phyloP scores from a whole-genome alignment of 2,329 filamentous ascomycete genomes.

The Tetracladium maxilliforme region DNA sequence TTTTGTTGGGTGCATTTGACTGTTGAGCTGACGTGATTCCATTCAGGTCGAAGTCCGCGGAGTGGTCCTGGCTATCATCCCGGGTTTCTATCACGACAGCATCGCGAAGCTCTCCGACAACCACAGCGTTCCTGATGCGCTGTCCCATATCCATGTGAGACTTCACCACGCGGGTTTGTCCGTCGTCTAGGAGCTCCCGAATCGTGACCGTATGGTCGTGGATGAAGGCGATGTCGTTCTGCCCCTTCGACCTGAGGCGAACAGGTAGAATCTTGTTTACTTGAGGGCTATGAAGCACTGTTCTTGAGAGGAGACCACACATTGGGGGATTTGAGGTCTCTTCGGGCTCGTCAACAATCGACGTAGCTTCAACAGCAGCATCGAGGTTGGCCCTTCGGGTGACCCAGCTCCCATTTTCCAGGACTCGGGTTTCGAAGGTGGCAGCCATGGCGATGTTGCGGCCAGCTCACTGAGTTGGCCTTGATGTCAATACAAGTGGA shows the following conservation, averaged over 20 bases:
- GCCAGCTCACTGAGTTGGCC: no score
- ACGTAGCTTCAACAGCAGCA: constrained; percentile 19
- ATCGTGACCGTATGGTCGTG: constrained; percentile 71
- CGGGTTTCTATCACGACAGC: no score
- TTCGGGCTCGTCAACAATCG: constrained; percentile 11
- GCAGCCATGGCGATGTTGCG: constrained; percentile 11
- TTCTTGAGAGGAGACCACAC: constrained; percentile 65
- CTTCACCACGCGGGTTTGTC: constrained; percentile 61
- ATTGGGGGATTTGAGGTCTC: constrained; percentile 26
- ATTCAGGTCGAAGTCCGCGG: no score
- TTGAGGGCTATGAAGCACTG: constrained; percentile 61
- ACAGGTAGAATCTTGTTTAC: constrained; percentile 67
- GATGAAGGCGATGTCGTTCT: constrained; percentile 78
- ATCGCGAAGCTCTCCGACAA: no score
- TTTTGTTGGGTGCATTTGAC: no score
- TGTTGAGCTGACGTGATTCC: no score
- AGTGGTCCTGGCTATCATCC: no score
- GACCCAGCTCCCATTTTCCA: constrained; percentile 17
- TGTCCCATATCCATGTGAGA: constrained; percentile 66
- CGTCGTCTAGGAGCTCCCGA: constrained; percentile 55
- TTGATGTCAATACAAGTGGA: no score
- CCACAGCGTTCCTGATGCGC: constrained; percentile 63
- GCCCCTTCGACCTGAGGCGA: constrained; percentile 51
- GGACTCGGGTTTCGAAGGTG: constrained; percentile 12
- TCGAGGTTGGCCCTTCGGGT: constrained; percentile 21